Base-by-base conservation (phyloP, 768 basidiomycete species). In the Tylopilus subfusipes region DNA sequence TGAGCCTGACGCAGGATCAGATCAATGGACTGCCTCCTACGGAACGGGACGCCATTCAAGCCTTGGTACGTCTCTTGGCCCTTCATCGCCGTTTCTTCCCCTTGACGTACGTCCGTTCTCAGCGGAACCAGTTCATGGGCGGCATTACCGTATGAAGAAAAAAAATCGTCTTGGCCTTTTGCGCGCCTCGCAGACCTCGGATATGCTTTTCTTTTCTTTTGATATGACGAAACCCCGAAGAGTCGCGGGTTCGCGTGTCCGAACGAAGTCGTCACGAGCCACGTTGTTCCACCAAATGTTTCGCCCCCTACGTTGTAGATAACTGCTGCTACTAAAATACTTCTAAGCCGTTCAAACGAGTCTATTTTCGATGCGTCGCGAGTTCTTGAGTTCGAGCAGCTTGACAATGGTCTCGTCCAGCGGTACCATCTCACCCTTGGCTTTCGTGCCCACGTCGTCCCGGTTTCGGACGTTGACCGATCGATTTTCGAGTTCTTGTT, bases 391-490 rank as follows among this genome's bases (percentile, higher is more conserved):
- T 36, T 73, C 74, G 16, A 88, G 72, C 46, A 98, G 72, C 71
- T 91, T 88, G 64, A 80, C 67, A 10, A 85, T 72, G 16, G 94
- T 77, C 25, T 81, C 83, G 40, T 88, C 88, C 27, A 98, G 72
- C 12, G 86, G 77, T 43, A 85, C 75, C 69, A 85, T 87, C 72
- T 90, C 85, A 10, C 83, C 83, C 70, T 86, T 84, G 4, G 85
- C 79, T 71, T 98, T 96, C 51, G 81, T 87, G 21, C 90, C 93
- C 31, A 88, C 82, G 62, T 98, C 93, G 69, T 98, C 96, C 33
- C 97, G 85, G 71, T 98, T 98, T 55, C 96, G 84, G 18, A 98
- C 85, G 66, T 99, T 98, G 59, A 98, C 97, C 6, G 96, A 91
- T 39, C 81, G 81, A 42, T 79, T 76, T 55, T 93, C 87, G 52